Base-by-base conservation (phyloP, 441 rosid species). In the Biscutella laevigata region DNA sequence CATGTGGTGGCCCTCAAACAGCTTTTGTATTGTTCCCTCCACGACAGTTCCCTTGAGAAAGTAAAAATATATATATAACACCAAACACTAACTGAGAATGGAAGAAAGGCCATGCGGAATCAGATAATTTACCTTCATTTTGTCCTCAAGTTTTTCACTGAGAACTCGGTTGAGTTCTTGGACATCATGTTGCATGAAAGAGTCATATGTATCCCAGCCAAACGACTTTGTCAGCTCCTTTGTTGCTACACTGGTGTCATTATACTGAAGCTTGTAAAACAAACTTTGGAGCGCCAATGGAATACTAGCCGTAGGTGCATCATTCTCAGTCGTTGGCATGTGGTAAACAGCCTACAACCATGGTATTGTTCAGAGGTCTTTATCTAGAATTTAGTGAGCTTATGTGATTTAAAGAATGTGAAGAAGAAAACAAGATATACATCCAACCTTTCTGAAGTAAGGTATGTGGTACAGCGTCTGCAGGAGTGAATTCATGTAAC, bases 181-280 rank as follows among this genome's bases (percentile, higher is more conserved):
- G 13, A 88, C 97, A 74, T 88, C 97, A 70, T 88, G 97, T 59
- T 88, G 97, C 92, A 80, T 78, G 63, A 88, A 88, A 55, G 97
- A 88, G 71, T 88, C 97, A 61, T 80, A 83, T 26, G 97, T 81
- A 61, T 88, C 97, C 97, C 97, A 88, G 33, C 97, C 97, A 83
- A 88, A 88, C 57, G 97, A 88, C 67, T 81, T 86, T 19, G 95
- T 88, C 62, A 88, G 53, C 70, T 80, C 92, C 68, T 86, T 86
- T 19, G 97, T 88, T 1, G 95, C 80, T 65, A 88, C 92, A 68
- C 97, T 88, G 33, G 84, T 81, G 55, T 83, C 83, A 66, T 80
- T 79, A 63, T 88, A 86, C 54, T 88, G 97, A 64, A 88, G 95
- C 82, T 88, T 85, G 64, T 83, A 88, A 64, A 85, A 88, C 64